Evolutionary conservation across 1,139 yeast species (phyloP), one percentile per base, ranked within the genome.

Genomic region (Yamadazyma pseudoaaseri): DNA sequence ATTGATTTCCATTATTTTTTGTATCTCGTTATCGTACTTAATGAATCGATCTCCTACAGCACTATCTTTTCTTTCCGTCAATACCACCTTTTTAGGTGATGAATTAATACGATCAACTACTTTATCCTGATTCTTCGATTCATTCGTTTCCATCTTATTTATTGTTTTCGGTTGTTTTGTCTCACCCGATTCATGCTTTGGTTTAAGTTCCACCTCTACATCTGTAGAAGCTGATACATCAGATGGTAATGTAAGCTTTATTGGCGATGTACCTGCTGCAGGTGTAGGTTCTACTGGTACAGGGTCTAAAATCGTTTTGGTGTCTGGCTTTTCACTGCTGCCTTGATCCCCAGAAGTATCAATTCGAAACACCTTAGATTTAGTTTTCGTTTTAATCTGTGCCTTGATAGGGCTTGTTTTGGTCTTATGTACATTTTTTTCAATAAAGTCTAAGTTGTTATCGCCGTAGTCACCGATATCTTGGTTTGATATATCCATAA

Each of bases 401-500:
- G 25, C 27, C 21, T 38, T 36, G 3, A 6, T 16, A 13, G 38
- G 38, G 21, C 37, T 36, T 3, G 26, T 25, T 20, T 28, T 24
- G 11, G 16, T 16, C 3, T 27, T 20, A 11, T 27, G 20, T 3
- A 34, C 16, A 32, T 43, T 34, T 2, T 18, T 26, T 26, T 62
- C 68, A 33, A 60, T 44, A 28, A 41, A 48, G 3, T 49, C 52
- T 6, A 66, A 30, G 38, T 65, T 60, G 3, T 48, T 49, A 33
- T 62, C 72, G 6, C 56, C 65, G 36, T 65, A 66, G 26, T 65
- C 67, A 11, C 67, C 70, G 7, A 61, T 42, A 26, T 63, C 58
- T 21, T 63, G 65, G 27, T 58, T 49, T 0, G 69, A 62, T 5
- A 47, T 33, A 33, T 62, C 66, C 39, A 46, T 47, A 15, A 49